A percentile compares a stretch with the other conserved stretches of the same genome.
These are phyloP conservation scores for Astrocystis sublimbata DNA, from an alignment of 495 filamentous ascomycete species.

Conservation along the genomic window DNA sequence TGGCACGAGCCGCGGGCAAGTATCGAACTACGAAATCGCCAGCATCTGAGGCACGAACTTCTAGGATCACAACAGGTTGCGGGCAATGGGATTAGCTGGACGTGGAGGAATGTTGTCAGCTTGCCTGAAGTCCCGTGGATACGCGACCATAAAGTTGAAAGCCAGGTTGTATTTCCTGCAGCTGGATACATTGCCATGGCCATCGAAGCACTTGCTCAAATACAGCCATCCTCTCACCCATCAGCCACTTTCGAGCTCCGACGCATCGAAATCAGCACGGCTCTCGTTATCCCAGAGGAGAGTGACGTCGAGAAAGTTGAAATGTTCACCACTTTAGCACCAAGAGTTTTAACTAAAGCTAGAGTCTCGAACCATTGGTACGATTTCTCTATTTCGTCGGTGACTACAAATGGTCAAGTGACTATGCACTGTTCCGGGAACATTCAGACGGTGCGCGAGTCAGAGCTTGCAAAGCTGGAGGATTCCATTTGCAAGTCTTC, in stretches of 20 bases:
- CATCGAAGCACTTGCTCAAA: slow-evolving; percentile 41
- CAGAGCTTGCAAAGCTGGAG: neutral
- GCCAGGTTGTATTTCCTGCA: slow-evolving; percentile 53
- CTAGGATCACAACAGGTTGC: slow-evolving; percentile 19
- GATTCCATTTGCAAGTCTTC: neutral
- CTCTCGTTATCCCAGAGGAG: neutral
- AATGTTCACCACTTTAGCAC: slow-evolving; percentile 18
- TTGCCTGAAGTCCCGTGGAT: slow-evolving; percentile 43
- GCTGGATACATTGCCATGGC: slow-evolving; percentile 53
- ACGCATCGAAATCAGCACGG: slow-evolving; percentile 2
- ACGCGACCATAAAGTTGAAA: slow-evolving; percentile 42
- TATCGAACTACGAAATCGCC: slow-evolving; percentile 35
- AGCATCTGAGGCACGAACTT: slow-evolving; percentile 21
- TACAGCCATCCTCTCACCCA: too few relatives aligned
- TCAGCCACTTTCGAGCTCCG: slow-evolving; percentile 27
- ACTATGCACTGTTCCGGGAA: slow-evolving; percentile 26
- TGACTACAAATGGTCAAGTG: slow-evolving; percentile 9
- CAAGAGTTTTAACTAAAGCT: slow-evolving; percentile 18
- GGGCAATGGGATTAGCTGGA: slow-evolving; percentile 18
- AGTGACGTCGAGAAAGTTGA: neutral
- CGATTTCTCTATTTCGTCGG: slow-evolving; percentile 30
- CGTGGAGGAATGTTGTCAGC: slow-evolving; percentile 24
- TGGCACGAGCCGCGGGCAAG: slow-evolving; percentile 44
- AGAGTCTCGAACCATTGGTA: slow-evolving; percentile 23
- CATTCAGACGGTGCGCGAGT: neutral